Base-by-base conservation (phyloP, 257 asterid genomes). In the Ajuga chamaepitys region DNA sequence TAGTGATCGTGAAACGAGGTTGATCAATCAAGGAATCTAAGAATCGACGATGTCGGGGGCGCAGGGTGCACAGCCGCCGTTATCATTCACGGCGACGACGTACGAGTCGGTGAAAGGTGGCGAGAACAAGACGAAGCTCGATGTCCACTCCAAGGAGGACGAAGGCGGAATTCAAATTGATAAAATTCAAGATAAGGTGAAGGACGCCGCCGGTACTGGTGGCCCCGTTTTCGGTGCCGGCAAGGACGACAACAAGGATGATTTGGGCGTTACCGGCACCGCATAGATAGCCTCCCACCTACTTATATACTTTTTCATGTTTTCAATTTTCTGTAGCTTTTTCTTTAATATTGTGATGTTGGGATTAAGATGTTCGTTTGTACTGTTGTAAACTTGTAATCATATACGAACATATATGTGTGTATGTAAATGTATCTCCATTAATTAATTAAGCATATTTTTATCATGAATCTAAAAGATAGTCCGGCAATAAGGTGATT, bases 31-130 rank as follows among this genome's bases (percentile, higher is more conserved):
- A 41, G 30, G 21, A 61, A 38, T 30, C 10, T 7, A 37, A 34
- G 0, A 21, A 6, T 7, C 1, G 22, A 58, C 9, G 30, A 91
- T 92, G 96, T 92, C 96, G 30, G 98, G 97, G 14, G 97, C 98
- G 24, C 97, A 93, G 70, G 97, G 98, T 66, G 89, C 97, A 48
- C 91, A 75, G 66, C 96, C 96, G 25, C 86, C 89, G 83, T 96
- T 78, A 62, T 77, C 88, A 4, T 70, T 62, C 71, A 87, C 94
- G 46, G 82, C 89, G 48, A 89, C 98, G 14, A 75, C 77, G 4
- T 93, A 89, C 73, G 93, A 88, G 67, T 81, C 95, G 12, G 83
- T 78, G 45, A 75, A 61, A 4, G 78, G 80, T n/a, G 94, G 89
- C 2, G 78, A 85, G 72, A 89, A 87, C 83, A 89, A 79, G 82